These are phyloP conservation scores for Postia placenta DNA, from an alignment of 768 basidiomycete species.

Conservation along the genomic window DNA sequence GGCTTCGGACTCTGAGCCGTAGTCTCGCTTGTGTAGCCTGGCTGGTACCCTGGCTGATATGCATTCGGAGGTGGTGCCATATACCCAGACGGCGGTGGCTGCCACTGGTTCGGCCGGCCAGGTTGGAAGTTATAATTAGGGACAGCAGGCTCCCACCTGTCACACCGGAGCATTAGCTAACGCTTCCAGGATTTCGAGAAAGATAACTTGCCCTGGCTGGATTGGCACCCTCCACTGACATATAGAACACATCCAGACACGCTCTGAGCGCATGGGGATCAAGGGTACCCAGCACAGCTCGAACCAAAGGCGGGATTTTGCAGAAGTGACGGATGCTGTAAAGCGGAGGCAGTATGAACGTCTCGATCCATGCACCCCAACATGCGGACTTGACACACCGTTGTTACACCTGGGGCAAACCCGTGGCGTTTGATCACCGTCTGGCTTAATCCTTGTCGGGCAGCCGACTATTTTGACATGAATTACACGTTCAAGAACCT, in stretches of 20 bases:
- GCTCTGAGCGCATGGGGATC: slow-evolving; percentile 54
- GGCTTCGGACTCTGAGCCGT: neutral
- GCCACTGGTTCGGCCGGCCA: slow-evolving; percentile 8
- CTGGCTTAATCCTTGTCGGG: slow-evolving; percentile 50
- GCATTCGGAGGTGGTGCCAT: slow-evolving; percentile 15
- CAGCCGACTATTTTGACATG: slow-evolving; percentile 53
- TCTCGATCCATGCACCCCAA: neutral
- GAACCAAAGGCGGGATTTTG: slow-evolving; percentile 68
- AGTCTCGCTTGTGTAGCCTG: slow-evolving; percentile 8
- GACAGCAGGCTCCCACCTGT: slow-evolving; percentile 30
- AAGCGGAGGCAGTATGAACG: neutral
- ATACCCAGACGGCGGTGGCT: slow-evolving; percentile 7
- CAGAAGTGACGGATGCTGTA: slow-evolving; percentile 26
- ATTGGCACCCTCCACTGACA: slow-evolving; percentile 59
- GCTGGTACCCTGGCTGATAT: slow-evolving; percentile 30
- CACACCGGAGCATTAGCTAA: slow-evolving; percentile 1
- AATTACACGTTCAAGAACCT: too few relatives aligned
- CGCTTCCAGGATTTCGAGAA: too few relatives aligned
- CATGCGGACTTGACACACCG: slow-evolving; percentile 31
- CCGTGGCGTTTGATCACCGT: slow-evolving; percentile 44
- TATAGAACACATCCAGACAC: slow-evolving; percentile 66
- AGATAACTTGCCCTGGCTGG: slow-evolving; percentile 36
- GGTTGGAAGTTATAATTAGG: slow-evolving; percentile 15
- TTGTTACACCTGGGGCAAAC: slow-evolving; percentile 73
- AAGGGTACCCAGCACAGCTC: slow-evolving; percentile 72